Percentiles rank a stretch among this genome's conserved stretches.
Evolutionary conservation across 306 rosid genomes (phyloP).

Genomic region (Myrica gale): DNA sequence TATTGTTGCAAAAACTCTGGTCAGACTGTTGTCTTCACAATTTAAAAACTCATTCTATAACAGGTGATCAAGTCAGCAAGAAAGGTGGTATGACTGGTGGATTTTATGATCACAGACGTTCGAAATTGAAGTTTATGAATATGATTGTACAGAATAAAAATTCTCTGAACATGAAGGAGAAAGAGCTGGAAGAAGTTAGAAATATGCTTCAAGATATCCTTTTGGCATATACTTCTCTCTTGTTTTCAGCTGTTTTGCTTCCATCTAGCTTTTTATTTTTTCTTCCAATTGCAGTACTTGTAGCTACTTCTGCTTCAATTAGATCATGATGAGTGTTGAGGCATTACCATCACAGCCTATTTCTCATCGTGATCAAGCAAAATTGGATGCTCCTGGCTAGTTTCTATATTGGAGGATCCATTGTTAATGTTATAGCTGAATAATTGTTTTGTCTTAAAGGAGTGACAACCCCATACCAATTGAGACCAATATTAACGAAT

Average conservation of each 20-base stretch:
- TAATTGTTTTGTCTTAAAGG: not conserved
- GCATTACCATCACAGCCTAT: not conserved
- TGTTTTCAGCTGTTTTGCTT: not conserved
- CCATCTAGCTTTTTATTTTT: not conserved
- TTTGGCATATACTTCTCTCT: constrained; percentile 19
- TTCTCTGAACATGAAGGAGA: constrained; percentile 51
- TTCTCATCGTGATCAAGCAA: not conserved
- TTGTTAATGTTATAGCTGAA: not conserved
- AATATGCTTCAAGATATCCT: constrained; percentile 85
- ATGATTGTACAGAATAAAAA: constrained; percentile 53
- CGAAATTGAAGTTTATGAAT: constrained; percentile 85
- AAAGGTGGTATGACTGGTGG: constrained; percentile 99
- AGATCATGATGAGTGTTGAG: not conserved
- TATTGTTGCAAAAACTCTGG: constrained; percentile 17
- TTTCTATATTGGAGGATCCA: not conserved
- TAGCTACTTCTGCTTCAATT: not conserved
- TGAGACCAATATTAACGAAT: not conserved
- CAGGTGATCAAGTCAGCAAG: constrained; percentile 99
- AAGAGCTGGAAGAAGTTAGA: constrained; percentile 66
- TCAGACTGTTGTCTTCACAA: constrained; percentile 32
- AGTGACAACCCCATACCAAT: not conserved
- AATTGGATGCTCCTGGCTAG: not conserved
- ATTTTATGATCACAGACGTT: constrained; percentile 90
- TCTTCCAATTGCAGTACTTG: not conserved
- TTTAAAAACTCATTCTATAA: constrained; percentile 17